phyloP scores from a whole-genome alignment of 1,139 yeast genomes.

The Sugiyamaella castrensis region DNA sequence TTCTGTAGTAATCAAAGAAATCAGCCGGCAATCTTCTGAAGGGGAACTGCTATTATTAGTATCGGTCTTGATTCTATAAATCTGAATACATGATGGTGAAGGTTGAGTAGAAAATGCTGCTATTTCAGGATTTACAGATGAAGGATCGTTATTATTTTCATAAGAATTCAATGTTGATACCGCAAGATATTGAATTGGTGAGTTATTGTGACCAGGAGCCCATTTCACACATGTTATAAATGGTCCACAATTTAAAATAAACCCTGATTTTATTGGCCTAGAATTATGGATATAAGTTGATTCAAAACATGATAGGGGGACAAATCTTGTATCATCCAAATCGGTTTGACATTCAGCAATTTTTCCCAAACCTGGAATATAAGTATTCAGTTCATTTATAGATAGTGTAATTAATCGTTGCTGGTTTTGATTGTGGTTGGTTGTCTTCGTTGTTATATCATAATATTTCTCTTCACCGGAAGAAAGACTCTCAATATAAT shows the following conservation, averaged over 20 bases:
- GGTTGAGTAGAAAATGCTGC: conserved; percentile 23
- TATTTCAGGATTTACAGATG: conserved; percentile 20
- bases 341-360: conserved; percentile 1
- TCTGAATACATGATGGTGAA: conserved; percentile 26
- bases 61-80: conserved; percentile 19
- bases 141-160: background rate
- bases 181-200: conserved; percentile 47
- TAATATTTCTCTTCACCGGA: too few species aligned
- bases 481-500: background rate
- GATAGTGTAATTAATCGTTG: background rate
- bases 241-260: conserved; percentile 30
- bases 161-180: conserved; percentile 46
- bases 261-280: conserved; percentile 14
- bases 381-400: conserved; percentile 1
- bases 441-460: too few species aligned
- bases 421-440: too few species aligned
- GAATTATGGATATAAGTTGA: conserved; percentile 5
- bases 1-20: conserved; percentile 42
- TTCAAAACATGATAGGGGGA: conserved; percentile 3
- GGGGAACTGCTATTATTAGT: conserved; percentile 1
- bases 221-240: conserved; percentile 28
- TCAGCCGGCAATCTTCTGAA: conserved; percentile 23
- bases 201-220: conserved; percentile 33
- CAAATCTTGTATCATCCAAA: background rate
- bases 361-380: conserved; percentile 1